Percentiles rank a stretch among this genome's conserved stretches.
Conservation (phyloP, 2,329 filamentous ascomycete species). For the Colletotrichum sp. region DNA sequence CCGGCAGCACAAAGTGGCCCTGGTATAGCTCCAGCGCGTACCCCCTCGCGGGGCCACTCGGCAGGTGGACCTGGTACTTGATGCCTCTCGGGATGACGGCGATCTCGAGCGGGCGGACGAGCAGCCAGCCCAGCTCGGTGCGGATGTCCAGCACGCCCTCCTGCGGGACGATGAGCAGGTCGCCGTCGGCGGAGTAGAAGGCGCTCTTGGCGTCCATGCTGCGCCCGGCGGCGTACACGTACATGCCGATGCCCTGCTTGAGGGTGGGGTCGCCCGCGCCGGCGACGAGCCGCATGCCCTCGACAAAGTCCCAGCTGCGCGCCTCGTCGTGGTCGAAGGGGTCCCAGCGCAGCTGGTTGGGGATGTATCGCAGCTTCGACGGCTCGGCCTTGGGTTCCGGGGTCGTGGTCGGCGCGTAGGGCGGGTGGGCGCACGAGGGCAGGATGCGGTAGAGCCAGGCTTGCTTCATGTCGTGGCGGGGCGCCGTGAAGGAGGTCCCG, state of each 20-base stretch:
- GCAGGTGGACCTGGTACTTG: conserved; percentile 74
- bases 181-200: conserved; percentile 85
- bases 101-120: conserved; percentile 81
- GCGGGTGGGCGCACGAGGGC: conserved; percentile 66
- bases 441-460: conserved; percentile 76
- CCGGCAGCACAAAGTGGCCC: conserved; percentile 73
- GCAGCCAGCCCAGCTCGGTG: conserved; percentile 76
- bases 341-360: conserved; percentile 83
- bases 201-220: conserved; percentile 78
- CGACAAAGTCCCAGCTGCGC: conserved; percentile 54
- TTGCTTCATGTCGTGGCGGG: conserved; percentile 72
- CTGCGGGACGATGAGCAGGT: conserved; percentile 78
- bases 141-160: conserved; percentile 76
- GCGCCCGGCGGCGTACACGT: conserved; percentile 79
- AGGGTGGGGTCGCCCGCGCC: conserved; percentile 80
- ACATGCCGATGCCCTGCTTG: conserved; percentile 81
- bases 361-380: conserved; percentile 71
- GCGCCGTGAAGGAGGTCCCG: conserved; percentile 74
- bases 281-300: conserved; percentile 72
- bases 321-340: conserved; percentile 73
- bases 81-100: conserved; percentile 77
- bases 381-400: conserved; percentile 19
- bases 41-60: conserved; percentile 66
- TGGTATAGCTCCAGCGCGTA: conserved; percentile 80
- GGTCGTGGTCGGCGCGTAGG: conserved; percentile 52